These are phyloP conservation scores for Fusarium ramigenum DNA, from an alignment of 2,329 filamentous ascomycete species.

Conservation along the genomic window DNA sequence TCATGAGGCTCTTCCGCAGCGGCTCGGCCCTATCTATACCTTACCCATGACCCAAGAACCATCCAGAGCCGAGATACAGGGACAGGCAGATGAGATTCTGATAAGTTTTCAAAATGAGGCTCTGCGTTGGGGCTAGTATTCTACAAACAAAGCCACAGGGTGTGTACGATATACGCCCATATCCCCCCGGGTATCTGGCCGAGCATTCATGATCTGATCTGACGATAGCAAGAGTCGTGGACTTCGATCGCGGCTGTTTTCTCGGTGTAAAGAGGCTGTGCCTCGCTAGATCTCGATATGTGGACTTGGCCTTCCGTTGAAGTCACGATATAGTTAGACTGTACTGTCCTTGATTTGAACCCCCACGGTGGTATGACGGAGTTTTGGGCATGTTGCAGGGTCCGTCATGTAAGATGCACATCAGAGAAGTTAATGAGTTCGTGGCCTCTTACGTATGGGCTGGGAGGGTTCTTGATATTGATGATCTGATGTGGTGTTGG, in stretches of 20 bases:
- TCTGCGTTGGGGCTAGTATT: not conserved
- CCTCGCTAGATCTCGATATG: constrained; percentile 10
- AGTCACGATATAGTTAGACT: not conserved
- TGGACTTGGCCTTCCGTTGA: constrained; percentile 25
- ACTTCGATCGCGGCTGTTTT: constrained; percentile 24
- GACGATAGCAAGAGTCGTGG: constrained; percentile 1
- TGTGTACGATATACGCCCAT: not conserved
- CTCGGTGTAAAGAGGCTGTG: constrained; percentile 15
- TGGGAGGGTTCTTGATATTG: not conserved
- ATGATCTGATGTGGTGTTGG: constrained; percentile 20
- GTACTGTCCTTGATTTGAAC: not conserved
- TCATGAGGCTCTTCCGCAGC: constrained; percentile 1
- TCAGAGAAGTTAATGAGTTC: not conserved
- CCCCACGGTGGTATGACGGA: constrained; percentile 8
- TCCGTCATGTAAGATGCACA: not conserved
- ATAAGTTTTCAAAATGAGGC: constrained; percentile 1
- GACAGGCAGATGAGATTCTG: not conserved
- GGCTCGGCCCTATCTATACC: constrained; percentile 15
- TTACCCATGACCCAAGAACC: not conserved
- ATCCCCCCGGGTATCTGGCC: constrained; percentile 25
- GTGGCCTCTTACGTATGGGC: constrained; percentile 3
- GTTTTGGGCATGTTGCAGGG: not conserved
- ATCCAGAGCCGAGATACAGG: not conserved
- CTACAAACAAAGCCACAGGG: not conserved
- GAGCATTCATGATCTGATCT: constrained; percentile 33